These are phyloP conservation scores for Orbilia oligospora DNA, from an alignment of 2,329 filamentous ascomycete genomes.

Conservation along the genomic window DNA sequence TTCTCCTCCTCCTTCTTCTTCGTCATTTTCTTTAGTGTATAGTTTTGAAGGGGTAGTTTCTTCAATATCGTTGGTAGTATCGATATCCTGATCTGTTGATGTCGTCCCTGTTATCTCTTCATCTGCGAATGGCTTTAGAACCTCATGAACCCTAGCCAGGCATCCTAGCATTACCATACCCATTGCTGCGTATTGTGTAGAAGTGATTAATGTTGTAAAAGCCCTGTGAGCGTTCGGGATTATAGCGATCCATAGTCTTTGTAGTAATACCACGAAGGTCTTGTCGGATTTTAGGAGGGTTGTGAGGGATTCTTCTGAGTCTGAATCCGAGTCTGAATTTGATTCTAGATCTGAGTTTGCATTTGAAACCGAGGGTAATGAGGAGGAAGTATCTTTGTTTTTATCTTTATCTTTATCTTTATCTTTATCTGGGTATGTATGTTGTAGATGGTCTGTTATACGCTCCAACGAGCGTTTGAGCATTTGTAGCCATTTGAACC, in stretches of 20 bases:
- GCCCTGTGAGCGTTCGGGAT: slow-evolving; percentile 69
- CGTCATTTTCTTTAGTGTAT: neutral
- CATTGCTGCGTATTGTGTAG: slow-evolving; percentile 80
- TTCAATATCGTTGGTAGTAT: neutral
- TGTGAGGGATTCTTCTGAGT: slow-evolving; percentile 63
- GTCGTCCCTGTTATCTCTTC: slow-evolving; percentile 22
- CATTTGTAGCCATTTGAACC: slow-evolving; percentile 82
- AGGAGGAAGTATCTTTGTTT: neutral
- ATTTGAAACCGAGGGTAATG: too few relatives aligned
- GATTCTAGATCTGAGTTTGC: slow-evolving; percentile 66
- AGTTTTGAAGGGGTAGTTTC: neutral
- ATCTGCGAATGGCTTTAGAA: slow-evolving; percentile 53
- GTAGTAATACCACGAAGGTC: neutral
- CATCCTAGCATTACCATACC: slow-evolving; percentile 78
- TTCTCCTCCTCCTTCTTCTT: slow-evolving; percentile 22
- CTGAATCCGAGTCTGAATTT: slow-evolving; percentile 65
- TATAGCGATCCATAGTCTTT: slow-evolving; percentile 63
- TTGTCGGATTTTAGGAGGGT: slow-evolving; percentile 9
- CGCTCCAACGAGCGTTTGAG: slow-evolving; percentile 77
- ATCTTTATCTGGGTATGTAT: slow-evolving; percentile 63
- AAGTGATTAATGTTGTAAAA: slow-evolving; percentile 79
- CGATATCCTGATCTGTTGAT: neutral
- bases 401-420: too few relatives aligned
- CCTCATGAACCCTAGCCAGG: slow-evolving; percentile 73
- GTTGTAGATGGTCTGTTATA: slow-evolving; percentile 69